phyloP scores from a whole-genome alignment of 2,329 filamentous ascomycete species.

The Colletotrichum sp. region DNA sequence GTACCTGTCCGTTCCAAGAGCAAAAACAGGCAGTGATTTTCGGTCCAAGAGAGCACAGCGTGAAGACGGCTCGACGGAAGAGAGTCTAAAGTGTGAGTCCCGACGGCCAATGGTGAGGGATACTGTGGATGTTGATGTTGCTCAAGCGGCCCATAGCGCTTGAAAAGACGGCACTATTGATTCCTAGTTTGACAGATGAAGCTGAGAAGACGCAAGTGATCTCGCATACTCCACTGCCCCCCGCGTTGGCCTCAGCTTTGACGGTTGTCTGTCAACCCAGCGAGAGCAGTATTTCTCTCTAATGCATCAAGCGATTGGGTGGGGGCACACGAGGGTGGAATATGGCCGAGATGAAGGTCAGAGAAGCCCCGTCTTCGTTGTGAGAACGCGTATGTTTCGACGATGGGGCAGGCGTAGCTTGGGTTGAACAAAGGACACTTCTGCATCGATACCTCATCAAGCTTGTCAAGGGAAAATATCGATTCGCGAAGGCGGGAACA shows the following conservation, averaged over 20 bases:
- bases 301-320: not conserved
- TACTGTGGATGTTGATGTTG: not conserved
- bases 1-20: not conserved
- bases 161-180: not conserved
- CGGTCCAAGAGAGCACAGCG: not conserved
- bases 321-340: not conserved
- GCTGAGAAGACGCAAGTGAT: not conserved
- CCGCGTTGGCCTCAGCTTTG: not conserved
- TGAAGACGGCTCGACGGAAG: not conserved
- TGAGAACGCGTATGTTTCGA: not conserved
- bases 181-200: not conserved
- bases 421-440: not conserved
- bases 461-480: not conserved
- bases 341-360: not conserved
- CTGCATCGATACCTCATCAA: not conserved
- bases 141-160: not conserved
- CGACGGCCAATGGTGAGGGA: not conserved
- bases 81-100: not conserved
- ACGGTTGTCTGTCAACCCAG: not conserved
- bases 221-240: not conserved
- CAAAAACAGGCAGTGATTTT: not conserved
- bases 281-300: not conserved
- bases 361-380: not conserved
- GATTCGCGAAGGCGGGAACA: not conserved
- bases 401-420: not conserved